These are phyloP conservation scores for Colletotrichum sp. DNA, from an alignment of 2,329 filamentous ascomycete species.

Conservation along the genomic window DNA sequence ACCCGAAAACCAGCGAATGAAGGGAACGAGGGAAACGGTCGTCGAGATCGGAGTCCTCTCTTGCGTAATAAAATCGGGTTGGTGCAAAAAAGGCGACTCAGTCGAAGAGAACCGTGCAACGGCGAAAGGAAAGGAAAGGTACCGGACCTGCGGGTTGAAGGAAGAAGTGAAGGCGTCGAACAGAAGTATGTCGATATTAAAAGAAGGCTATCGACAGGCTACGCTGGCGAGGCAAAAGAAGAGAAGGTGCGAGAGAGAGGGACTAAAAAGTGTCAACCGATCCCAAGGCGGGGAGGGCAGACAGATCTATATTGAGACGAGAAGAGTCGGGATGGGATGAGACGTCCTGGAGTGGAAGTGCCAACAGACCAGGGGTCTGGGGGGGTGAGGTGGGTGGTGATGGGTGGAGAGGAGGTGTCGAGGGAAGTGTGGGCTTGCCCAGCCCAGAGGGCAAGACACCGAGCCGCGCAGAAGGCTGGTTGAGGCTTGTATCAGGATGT, in stretches of 20 bases:
- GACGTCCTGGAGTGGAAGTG: conserved; percentile 2
- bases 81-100: conserved; percentile 24
- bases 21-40: conserved; percentile 23
- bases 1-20: conserved; percentile 17
- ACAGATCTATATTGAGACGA: conserved; percentile 43
- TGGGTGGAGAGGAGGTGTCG: background rate
- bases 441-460: conserved; percentile 43
- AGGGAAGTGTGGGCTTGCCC: conserved; percentile 23
- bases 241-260: conserved; percentile 33
- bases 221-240: conserved; percentile 43
- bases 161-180: conserved; percentile 28
- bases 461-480: conserved; percentile 28
- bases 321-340: conserved; percentile 14
- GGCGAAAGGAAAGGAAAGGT: conserved; percentile 39
- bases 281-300: conserved; percentile 15
- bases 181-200: conserved; percentile 50
- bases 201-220: conserved; percentile 57
- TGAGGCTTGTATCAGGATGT: conserved; percentile 44
- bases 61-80: conserved; percentile 19
- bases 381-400: background rate
- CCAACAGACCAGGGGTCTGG: conserved; percentile 7
- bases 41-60: conserved; percentile 21
- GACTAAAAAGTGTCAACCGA: conserved; percentile 25
- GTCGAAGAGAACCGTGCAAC: conserved; percentile 28
- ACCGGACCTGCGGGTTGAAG: conserved; percentile 56